Base-by-base conservation (phyloP, 306 rosid genomes). In the Dalbergia cochinchinensis region DNA sequence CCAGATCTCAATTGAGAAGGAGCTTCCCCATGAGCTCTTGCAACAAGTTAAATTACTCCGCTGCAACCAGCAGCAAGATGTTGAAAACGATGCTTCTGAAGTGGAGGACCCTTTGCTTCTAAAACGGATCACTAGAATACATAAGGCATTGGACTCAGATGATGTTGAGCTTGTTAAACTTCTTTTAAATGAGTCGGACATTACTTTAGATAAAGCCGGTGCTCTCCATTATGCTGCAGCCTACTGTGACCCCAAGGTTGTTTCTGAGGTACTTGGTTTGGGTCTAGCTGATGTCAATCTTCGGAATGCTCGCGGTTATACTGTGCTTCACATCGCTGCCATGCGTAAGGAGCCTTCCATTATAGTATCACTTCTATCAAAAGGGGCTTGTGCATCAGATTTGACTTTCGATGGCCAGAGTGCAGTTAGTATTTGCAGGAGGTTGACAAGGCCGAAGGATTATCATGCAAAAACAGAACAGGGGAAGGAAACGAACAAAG, bases 211-310 rank as follows among this genome's bases (percentile, higher is more conserved):
- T 78, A 90, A 83, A 77, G 98, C 98, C 61, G 57, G 76, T 51
- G 98, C 96, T 73, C 97, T 96, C 82, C 99, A 96, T 85, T 91
- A 93, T 78, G 97, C 94, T 6, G 92, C 83, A 44, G 96, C 98
- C 50, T 93, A 96, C 87, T 93, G 99, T 80, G 99, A 96, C 84
- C 93, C 97, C 20, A 96, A 93, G 89, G 90, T 96, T 68, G 92
- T 96, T 74, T 88, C 89, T n/a, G 96, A 89, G 81, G 88, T 93
- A 47, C 97, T 96, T 51, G 64, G 86, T 82, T 77, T 96, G 74
- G 86, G 69, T 54, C 50, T 79, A 69, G 98, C 93, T n/a, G 82
- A 89, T 84, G 81, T 88, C 80, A 89, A 89, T 69, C 98, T 87
- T 77, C 84, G 83, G 22, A 92, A 91, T 68, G 41, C 90, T 62